Percentiles rank a stretch among this genome's conserved stretches.
phyloP scores from a whole-genome alignment of 2,329 filamentous ascomycete species.

The Amesomyces nigricolor region DNA sequence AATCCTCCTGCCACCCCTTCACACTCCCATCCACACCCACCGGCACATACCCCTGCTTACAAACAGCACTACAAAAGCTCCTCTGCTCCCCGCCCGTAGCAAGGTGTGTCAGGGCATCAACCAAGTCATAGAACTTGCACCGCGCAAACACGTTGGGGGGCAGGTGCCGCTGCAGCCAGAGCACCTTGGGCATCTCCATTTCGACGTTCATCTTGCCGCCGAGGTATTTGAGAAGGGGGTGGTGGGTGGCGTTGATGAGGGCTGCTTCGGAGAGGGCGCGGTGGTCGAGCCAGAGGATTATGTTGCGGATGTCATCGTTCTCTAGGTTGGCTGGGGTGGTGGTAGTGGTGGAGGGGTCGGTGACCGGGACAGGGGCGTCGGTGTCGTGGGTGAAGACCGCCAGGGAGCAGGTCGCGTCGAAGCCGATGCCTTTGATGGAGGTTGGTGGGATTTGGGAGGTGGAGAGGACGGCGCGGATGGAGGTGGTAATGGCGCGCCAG shows the following conservation, averaged over 20 bases:
- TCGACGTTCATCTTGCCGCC: conserved; percentile 98
- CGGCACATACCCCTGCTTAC: conserved; percentile 94
- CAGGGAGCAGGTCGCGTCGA: conserved; percentile 97
- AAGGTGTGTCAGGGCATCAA: conserved; percentile 87
- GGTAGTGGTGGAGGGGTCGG: conserved; percentile 75
- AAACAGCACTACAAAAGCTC: conserved; percentile 93
- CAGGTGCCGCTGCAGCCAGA: conserved; percentile 99
- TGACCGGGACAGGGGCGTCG: conserved; percentile 86
- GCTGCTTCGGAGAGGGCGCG: conserved; percentile 84
- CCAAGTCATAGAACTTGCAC: conserved; percentile 96
- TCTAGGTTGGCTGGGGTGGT: no score
- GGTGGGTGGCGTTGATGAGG: conserved; percentile 85
- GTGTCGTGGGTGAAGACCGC: conserved; percentile 85
- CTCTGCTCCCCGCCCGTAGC: conserved; percentile 88
- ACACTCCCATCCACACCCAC: conserved; percentile 96
- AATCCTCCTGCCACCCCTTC: conserved; percentile 97
- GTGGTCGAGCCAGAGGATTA: conserved; percentile 97
- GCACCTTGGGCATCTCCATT: conserved; percentile 98
- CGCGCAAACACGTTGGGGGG: conserved; percentile 79
- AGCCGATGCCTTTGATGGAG: conserved; percentile 83
- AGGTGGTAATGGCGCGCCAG: conserved; percentile 89
- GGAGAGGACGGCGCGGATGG: conserved; percentile 74
- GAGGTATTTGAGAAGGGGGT: conserved; percentile 92
- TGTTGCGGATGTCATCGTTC: conserved; percentile 74
- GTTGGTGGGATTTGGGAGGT: conserved; percentile 73